phyloP scores from a whole-genome alignment of 768 basidiomycete genomes.

The Russula brevipes region DNA sequence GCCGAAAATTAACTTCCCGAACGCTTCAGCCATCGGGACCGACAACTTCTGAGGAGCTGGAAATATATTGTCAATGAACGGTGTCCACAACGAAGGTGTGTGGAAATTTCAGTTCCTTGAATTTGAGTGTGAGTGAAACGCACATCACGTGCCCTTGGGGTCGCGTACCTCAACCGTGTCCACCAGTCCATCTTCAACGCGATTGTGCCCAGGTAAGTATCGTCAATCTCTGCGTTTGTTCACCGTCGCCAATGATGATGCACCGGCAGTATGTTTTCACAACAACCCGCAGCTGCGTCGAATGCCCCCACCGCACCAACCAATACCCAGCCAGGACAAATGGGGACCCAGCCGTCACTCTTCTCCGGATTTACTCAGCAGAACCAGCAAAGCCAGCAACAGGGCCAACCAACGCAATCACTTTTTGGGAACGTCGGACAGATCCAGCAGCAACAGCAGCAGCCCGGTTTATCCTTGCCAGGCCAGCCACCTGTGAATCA shows the following conservation, averaged over 20 bases:
- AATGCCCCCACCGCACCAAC: not conserved
- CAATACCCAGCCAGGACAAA: not conserved
- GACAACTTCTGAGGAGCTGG: too few relatives aligned
- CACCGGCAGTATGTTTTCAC: conserved; percentile 2
- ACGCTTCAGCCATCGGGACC: too few relatives aligned
- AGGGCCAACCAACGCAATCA: conserved; percentile 29
- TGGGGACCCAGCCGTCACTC: conserved; percentile 18
- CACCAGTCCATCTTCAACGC: too few relatives aligned
- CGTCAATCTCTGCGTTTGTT: not conserved
- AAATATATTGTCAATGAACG: too few relatives aligned
- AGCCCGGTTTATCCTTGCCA: too few relatives aligned
- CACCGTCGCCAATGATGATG: too few relatives aligned
- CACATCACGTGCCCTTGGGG: not conserved
- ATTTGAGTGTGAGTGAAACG: not conserved
- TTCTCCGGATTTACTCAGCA: conserved; percentile 23
- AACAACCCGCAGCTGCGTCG: not conserved
- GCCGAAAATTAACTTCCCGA: too few relatives aligned
- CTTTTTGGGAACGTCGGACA: conserved; percentile 28
- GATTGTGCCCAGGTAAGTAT: too few relatives aligned
- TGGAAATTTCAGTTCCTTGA: too few relatives aligned
- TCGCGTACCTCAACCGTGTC: too few relatives aligned
- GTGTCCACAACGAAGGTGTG: too few relatives aligned
- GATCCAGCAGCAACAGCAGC: conserved; percentile 17
- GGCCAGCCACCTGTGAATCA: not conserved
- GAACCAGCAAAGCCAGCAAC: conserved; percentile 27